These are phyloP conservation scores for Leucoagaricus sp. DNA, from an alignment of 1,284 basidiomycete genomes.

Conservation along the genomic window DNA sequence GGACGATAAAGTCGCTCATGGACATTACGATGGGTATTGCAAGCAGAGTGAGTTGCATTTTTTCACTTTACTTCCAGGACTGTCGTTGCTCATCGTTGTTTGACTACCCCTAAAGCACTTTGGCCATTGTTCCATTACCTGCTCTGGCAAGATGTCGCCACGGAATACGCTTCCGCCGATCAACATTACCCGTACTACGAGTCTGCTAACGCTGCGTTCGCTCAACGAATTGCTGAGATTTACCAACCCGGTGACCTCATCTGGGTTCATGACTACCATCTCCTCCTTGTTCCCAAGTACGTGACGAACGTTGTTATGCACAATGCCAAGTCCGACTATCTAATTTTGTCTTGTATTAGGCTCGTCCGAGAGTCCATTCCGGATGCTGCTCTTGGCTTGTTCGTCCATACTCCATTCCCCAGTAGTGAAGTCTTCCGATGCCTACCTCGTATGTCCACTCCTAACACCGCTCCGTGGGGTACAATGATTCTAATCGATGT, in stretches of 20 bases:
- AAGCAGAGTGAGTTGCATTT: conserved; percentile 73
- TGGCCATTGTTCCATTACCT: conserved; percentile 99
- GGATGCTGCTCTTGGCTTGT: conserved; percentile 86
- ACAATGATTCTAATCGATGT: neutral
- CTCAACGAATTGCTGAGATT: conserved; percentile 72
- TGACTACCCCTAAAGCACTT: conserved; percentile 63
- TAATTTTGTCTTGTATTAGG: conserved; percentile 29
- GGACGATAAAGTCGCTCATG: conserved; percentile 87
- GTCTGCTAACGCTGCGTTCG: conserved; percentile 86
- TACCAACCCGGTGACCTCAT: conserved; percentile 90
- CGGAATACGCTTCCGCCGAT: conserved; percentile 81
- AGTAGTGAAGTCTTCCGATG: conserved; percentile 96
- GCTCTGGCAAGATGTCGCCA: conserved; percentile 93
- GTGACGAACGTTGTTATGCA: conserved; percentile 12
- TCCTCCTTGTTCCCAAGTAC: conserved; percentile 81
- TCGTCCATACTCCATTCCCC: conserved; percentile 97
- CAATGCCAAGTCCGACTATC: neutral
- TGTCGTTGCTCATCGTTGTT: neutral
- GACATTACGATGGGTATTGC: conserved; percentile 97
- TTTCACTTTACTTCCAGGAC: conserved; percentile 4
- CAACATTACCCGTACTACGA: conserved; percentile 85
- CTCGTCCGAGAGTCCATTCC: conserved; percentile 80
- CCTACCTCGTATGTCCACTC: conserved; percentile 67
- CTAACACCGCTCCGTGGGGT: neutral
- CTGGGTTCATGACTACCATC: conserved; percentile 92